Evolutionary conservation across 371 early-diverging fungal species (phyloP), one percentile per base, ranked within the genome.

Genomic region (Phascolomyces articulosus): DNA sequence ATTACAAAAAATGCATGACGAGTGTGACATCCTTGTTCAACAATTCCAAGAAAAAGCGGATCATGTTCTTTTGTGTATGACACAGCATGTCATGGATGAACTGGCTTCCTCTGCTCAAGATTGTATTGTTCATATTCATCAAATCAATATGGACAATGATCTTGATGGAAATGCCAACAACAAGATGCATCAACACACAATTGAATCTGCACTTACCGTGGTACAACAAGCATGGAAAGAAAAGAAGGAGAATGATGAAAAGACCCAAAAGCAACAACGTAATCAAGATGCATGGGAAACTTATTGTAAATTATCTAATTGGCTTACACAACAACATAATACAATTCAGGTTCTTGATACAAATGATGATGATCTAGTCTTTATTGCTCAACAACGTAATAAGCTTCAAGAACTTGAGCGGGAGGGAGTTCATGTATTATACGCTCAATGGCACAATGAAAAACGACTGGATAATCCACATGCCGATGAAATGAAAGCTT

Each of bases 291-390:
- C 20, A 9, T 4, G 34, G 20, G 40, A 57, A 23, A 38, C 34
- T 20, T 40, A 57, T 21, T 38, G 27, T 8, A 20, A 34, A 40
- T 20, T 40, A 23, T 24, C 20, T n/a, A n/a, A 51, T 23, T 51
- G 51, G 51, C 51, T 51, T 24, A n/a, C 51, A 13, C 10, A 51
- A 15, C 51, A 51, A 15, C 51, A 51, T 23, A 51, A 51, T 51
- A 7, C 21, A 11, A 51, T 51, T 24, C 51, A 51, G 15, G 23
- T 51, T n/a, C 7, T 23, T 23, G n/a, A 51, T 24, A 2, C 16
- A n/a, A n/a, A n/a, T n/a, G 44, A 44, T 15, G 16, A 41, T 16
- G 44, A n/a, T 51, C 24, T 9, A 51, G 6, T 13, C 15, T 8
- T 4, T 7, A 7, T 24, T 24, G 6, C 11, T 23, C 10, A 51